Conservation (phyloP, 2,329 filamentous ascomycete species). For the Sphaerulina vaccinii region DNA sequence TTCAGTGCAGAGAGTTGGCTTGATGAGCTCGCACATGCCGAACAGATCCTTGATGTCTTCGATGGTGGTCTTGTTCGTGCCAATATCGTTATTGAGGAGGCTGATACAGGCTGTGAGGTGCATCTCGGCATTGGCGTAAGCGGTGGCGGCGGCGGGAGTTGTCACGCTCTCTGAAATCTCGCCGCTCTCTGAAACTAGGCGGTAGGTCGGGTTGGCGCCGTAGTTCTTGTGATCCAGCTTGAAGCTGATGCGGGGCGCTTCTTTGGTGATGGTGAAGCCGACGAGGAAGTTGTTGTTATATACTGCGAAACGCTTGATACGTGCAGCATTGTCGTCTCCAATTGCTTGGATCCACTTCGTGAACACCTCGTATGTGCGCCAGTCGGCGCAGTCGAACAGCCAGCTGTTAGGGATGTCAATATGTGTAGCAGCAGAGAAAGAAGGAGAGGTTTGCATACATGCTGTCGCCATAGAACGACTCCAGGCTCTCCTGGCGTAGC, state of each 20-base stretch:
- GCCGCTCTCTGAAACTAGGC: too few species aligned
- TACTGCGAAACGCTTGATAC: constrained; percentile 21
- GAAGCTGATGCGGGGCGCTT: constrained; percentile 9
- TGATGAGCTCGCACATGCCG: neutral
- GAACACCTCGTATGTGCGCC: constrained; percentile 25
- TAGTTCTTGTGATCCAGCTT: too few species aligned
- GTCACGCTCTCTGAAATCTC: neutral
- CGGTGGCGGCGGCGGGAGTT: neutral
- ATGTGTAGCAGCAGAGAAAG: neutral
- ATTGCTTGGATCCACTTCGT: constrained; percentile 25
- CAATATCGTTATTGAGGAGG: neutral
- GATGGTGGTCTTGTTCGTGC: neutral
- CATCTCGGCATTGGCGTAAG: neutral
- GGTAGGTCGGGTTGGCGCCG: too few species aligned
- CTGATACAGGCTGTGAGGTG: neutral
- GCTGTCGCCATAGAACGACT: constrained; percentile 25
- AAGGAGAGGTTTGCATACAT: neutral
- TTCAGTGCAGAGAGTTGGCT: too few species aligned
- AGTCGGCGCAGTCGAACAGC: constrained; percentile 23
- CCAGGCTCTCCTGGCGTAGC: constrained; percentile 23
- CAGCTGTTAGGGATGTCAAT: constrained; percentile 5
- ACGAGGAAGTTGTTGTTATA: constrained; percentile 21
- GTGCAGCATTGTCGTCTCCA: constrained; percentile 25
- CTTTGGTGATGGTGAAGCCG: constrained; percentile 15
- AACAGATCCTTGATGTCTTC: neutral